Evolutionary conservation across 129 eudicot species (phyloP).

Genomic region (Saposhnikovia divaricata): DNA sequence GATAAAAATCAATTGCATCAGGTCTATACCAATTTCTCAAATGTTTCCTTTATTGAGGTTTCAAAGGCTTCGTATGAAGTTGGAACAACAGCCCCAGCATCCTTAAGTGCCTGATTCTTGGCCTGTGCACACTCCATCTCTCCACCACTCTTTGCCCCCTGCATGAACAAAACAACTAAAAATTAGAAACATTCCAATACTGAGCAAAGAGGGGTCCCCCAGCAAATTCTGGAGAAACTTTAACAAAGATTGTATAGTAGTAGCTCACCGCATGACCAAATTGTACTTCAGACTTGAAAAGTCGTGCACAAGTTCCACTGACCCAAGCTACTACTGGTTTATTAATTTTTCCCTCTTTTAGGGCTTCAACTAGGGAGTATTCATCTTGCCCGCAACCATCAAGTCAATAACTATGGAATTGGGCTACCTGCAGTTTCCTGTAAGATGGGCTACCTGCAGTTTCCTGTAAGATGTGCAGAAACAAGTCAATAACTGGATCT

Average conservation of each 20-base stretch:
- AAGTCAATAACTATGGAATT: no score
- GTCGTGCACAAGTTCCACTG: constrained; percentile 95
- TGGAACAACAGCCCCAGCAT: constrained; percentile 92
- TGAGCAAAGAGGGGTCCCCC: not conserved
- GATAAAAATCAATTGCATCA: not conserved
- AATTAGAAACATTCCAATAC: not conserved
- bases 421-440: no score
- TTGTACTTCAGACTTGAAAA: constrained; percentile 97
- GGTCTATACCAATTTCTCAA: constrained; percentile 57
- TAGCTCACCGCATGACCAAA: constrained; percentile 87
- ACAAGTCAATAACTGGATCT: no score
- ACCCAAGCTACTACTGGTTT: constrained; percentile 99
- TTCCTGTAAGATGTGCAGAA: no score
- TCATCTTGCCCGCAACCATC: constrained; percentile 99
- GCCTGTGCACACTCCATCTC: constrained; percentile 99
- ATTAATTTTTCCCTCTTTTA: constrained; percentile 79
- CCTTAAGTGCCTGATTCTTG: constrained; percentile 83
- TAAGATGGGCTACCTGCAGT: no score
- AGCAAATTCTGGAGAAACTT: not conserved
- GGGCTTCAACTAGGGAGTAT: constrained; percentile 95
- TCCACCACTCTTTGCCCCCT: constrained; percentile 99
- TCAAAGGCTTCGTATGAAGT: constrained; percentile 92
- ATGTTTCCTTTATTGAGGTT: constrained; percentile 74
- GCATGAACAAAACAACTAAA: constrained; percentile 4
- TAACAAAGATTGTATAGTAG: constrained; percentile 8